Base-by-base conservation (phyloP, 345 rosid genomes). In the Boechera stricta region DNA sequence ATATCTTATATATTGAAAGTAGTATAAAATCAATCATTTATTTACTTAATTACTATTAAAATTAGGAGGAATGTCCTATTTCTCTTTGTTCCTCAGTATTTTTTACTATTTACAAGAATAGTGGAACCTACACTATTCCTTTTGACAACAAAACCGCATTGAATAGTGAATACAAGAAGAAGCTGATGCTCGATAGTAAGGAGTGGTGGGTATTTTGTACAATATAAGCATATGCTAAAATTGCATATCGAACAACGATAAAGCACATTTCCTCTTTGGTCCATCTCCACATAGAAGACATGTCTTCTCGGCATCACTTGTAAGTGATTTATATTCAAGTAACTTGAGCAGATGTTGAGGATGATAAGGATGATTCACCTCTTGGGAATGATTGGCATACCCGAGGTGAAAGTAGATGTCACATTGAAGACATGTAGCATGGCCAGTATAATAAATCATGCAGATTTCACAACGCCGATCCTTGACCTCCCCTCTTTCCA, bases 301-400 rank as follows among this genome's bases (percentile, higher is more conserved):
- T 10, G 71, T 49, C 32, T 67, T 33, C 16, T 49, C 71, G 2
- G 24, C 69, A 15, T 13, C 52, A 64, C 13, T 44, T 2, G 53
- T 5, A 8, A 64, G 33, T 33, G 71, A 18, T 18, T 35, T 2
- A 2, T 21, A 33, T 33, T 4, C 0, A 7, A 48, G 12, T 41
- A 67, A 67, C 12, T 48, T 2, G 12, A 67, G 71, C 33, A 21
- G 31, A 67, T 67, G 71, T 67, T 67, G 57, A 51, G 59, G 58
- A 51, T 67, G 71, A 51, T 10, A 49, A 51, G 58, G 47, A 51
- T 48, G 59, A 35, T 32, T 51, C 1, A 33, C 59, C 47, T 49
- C 11, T 49, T 32, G 59, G 1, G 59, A 16, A 2, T 45, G 26
- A 32, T 49, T 51, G 16, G 21, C 58, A 35, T 59, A 67, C 12